Percentiles rank a stretch among this genome's conserved stretches.
phyloP scores from a whole-genome alignment of 2,329 filamentous ascomycete genomes.

The Penicillium sp. region DNA sequence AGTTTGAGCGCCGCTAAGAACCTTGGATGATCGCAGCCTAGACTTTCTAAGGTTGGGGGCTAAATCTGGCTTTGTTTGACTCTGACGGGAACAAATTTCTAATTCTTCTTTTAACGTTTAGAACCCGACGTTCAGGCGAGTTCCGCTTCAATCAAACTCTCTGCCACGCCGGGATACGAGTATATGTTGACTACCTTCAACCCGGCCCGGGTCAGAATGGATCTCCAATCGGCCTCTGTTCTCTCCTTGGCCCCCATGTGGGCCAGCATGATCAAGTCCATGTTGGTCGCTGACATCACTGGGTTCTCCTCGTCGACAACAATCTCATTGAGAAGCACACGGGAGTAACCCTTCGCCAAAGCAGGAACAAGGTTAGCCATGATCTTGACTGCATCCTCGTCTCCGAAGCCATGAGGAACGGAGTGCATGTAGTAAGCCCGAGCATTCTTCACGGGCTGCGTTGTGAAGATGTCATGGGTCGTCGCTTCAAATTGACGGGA shows the following conservation, averaged over 20 bases:
- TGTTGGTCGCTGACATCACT: constrained; percentile 20
- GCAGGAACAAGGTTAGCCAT: constrained; percentile 22
- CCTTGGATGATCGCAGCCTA: too few species aligned
- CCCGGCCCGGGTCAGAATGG: constrained; percentile 13
- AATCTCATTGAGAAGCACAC: constrained; percentile 25
- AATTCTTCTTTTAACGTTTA: too few species aligned
- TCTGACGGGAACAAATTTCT: too few species aligned
- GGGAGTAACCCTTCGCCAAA: constrained; percentile 20
- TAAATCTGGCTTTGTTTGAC: too few species aligned
- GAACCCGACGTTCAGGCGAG: not conserved
- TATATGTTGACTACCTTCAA: constrained; percentile 19
- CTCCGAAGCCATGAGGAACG: constrained; percentile 28
- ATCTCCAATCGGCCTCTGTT: constrained; percentile 19
- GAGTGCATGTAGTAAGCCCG: constrained; percentile 30
- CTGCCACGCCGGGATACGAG: constrained; percentile 18
- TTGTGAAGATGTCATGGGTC: constrained; percentile 20
- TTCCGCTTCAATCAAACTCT: constrained; percentile 25
- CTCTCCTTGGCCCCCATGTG: constrained; percentile 22
- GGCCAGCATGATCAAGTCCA: constrained; percentile 29
- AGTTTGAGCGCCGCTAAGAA: too few species aligned
- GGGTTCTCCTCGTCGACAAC: constrained; percentile 21
- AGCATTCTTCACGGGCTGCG: constrained; percentile 23
- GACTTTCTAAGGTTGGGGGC: too few species aligned
- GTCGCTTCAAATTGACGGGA: constrained; percentile 11
- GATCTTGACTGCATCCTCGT: constrained; percentile 22